Percentiles rank a stretch among this genome's conserved stretches.
These are phyloP conservation scores for Rhododendron henanense DNA, from an alignment of 148 eudicot genomes.

Conservation along the genomic window DNA sequence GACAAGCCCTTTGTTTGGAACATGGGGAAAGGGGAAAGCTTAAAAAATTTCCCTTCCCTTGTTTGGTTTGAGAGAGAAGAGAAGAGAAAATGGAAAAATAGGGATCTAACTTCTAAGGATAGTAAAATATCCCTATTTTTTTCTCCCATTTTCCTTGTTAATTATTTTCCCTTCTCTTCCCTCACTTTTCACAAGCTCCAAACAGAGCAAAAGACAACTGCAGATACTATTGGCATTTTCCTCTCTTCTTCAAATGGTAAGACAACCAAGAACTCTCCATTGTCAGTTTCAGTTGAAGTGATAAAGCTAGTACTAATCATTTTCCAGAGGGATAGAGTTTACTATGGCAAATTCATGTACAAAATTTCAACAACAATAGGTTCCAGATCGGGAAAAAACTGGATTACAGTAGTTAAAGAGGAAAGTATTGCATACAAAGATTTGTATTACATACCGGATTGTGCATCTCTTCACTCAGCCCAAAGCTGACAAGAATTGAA, in stretches of 20 bases:
- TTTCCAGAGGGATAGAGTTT: neutral
- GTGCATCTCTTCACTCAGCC: slow-evolving; percentile 89
- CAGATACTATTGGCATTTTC: neutral
- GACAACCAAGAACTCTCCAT: neutral
- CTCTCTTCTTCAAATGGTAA: neutral
- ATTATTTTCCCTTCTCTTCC: too few species aligned
- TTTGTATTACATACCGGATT: slow-evolving; percentile 61
- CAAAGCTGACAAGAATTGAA: slow-evolving; percentile 75
- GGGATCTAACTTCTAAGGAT: too few species aligned
- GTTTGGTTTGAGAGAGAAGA: too few species aligned
- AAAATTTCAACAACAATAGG: neutral
- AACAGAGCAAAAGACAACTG: neutral
- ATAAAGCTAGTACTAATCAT: neutral
- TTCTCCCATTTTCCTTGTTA: too few species aligned
- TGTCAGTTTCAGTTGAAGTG: neutral
- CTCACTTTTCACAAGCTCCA: too few species aligned
- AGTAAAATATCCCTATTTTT: too few species aligned
- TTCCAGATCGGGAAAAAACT: neutral
- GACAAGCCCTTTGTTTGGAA: neutral
- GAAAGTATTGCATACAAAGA: neutral
- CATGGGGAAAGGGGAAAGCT: too few species aligned
- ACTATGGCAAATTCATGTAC: neutral
- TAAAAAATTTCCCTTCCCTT: too few species aligned
- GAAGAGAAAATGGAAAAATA: too few species aligned
- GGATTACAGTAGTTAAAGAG: neutral